phyloP scores from a whole-genome alignment of 306 rosid genomes.

The Vachellia collinsii region DNA sequence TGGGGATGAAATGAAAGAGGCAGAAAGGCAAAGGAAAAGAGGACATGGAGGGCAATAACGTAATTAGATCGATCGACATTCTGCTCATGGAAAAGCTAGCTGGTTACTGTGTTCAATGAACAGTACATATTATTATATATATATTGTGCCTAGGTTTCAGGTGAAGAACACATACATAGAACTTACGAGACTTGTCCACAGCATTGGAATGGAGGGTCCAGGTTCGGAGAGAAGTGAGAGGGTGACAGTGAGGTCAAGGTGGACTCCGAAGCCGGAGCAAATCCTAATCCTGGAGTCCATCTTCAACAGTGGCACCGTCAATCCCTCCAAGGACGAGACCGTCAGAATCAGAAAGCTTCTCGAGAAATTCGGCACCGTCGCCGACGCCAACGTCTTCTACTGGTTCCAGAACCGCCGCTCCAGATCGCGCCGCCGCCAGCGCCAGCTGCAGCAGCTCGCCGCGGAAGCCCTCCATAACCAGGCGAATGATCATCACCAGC shows the following conservation, averaged over 20 bases:
- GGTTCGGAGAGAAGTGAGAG: slow-evolving; percentile 52
- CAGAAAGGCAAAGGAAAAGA: neutral
- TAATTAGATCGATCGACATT: slow-evolving; percentile 21
- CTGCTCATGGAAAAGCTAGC: slow-evolving; percentile 13
- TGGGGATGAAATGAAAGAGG: neutral
- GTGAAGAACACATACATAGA: slow-evolving; percentile 29
- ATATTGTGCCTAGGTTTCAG: slow-evolving; percentile 55
- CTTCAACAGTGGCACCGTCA: slow-evolving; percentile 96
- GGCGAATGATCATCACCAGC: neutral
- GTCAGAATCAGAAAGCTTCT: slow-evolving; percentile 75
- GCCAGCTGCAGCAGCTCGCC: slow-evolving; percentile 61
- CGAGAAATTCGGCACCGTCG: slow-evolving; percentile 85
- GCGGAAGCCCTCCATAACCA: neutral
- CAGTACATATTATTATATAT: neutral
- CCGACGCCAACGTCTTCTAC: slow-evolving; percentile 93
- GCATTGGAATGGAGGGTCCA: slow-evolving; percentile 66
- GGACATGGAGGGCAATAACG: slow-evolving; percentile 7
- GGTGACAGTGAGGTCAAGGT: slow-evolving; percentile 66
- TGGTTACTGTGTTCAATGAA: slow-evolving; percentile 37
- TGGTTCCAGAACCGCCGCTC: slow-evolving; percentile 99
- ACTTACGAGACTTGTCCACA: neutral
- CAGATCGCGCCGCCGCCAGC: slow-evolving; percentile 93
- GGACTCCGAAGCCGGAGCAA: slow-evolving; percentile 96
- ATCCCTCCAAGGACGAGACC: slow-evolving; percentile 91
- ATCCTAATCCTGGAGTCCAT: slow-evolving; percentile 91